Evolutionary conservation across 202 grass and related monocot species (phyloP), one percentile per base, ranked within the genome.

Genomic region (Saccharum hybrid): DNA sequence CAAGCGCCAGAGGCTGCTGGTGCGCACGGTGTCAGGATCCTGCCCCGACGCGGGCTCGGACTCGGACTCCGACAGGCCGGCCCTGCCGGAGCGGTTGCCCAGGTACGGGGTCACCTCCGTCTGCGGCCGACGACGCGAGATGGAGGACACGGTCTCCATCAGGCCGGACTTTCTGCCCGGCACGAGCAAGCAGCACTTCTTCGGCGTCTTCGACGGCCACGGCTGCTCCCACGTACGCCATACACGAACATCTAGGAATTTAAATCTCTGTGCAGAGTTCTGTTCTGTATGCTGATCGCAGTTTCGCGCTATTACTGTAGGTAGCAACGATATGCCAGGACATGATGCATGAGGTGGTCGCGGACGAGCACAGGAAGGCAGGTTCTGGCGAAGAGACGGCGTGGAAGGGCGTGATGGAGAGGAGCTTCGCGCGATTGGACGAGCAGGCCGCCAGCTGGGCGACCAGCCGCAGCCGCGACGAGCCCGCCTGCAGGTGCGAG

Each of bases 201-300:
- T 92, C 57, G 93, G 89, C 57, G 96, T 98, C 70, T 98, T 92
- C 66, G 96, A 98, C 42, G 96, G 96, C 71, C 96, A 98, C 33
- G 96, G 96, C 61, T 98, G 93, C 83, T 98, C 89, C 14, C 96
- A 98, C 66, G 96, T 98, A 83, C 81, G 72, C 23, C 13, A 8
- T 18, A 19, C 31, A 8, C 10, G 5, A 19, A 2, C 31, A 3
- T 45, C 40, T 15, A 13, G 12, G 56, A 59, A 59, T 22, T 59
- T 59, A 0, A 2, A 22, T 22, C 19, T 10, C 10, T 28, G 10
- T 31, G 46, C 5, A 0, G 5, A 13, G 26, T 51, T 36, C 1
- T 37, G 40, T 42, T 10, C 38, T 46, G 31, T 36, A 11, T 39
- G 68, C 68, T 90, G 51, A 90, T 65, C 30, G 3, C 42, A 18